phyloP scores from a whole-genome alignment of 2,329 filamentous ascomycete genomes.

The Colletotrichum salicis region DNA sequence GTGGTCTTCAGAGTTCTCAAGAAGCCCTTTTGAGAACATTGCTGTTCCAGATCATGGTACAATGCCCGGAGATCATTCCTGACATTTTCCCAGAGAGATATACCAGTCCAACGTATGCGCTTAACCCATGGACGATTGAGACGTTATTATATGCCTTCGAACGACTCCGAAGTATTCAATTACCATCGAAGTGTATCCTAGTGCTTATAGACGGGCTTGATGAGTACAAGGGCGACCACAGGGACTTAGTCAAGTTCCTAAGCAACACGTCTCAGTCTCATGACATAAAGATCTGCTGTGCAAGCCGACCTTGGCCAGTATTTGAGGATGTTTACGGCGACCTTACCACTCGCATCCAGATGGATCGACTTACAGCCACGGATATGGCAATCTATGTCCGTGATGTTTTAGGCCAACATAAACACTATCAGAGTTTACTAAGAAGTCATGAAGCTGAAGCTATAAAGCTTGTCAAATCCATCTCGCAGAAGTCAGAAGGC shows the following conservation, averaged over 20 bases:
- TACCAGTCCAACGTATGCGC: background rate
- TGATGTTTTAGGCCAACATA: background rate
- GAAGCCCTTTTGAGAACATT: constrained; percentile 48
- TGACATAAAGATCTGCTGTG: constrained; percentile 46
- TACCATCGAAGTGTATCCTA: constrained; percentile 6
- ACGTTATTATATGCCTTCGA: constrained; percentile 41
- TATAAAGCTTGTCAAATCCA: constrained; percentile 30
- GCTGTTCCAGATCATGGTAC: constrained; percentile 29
- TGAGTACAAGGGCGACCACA: constrained; percentile 47
- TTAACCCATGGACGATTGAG: constrained; percentile 40
- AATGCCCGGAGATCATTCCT: background rate
- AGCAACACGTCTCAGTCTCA: constrained; percentile 28
- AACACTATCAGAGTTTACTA: background rate
- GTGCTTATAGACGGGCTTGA: constrained; percentile 47
- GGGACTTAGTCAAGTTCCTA: constrained; percentile 42
- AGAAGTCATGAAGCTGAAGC: background rate
- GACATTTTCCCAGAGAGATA: background rate
- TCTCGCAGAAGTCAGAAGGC: constrained; percentile 42
- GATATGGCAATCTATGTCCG: constrained; percentile 43
- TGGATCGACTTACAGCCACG: constrained; percentile 41
- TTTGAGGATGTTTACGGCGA: constrained; percentile 41
- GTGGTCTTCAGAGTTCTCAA: constrained; percentile 50
- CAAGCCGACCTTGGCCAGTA: constrained; percentile 45
- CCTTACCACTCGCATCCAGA: constrained; percentile 29
- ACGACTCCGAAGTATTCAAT: constrained; percentile 14